phyloP scores from a whole-genome alignment of 164 flowering plant genomes.

The Magnolia officinalis region DNA sequence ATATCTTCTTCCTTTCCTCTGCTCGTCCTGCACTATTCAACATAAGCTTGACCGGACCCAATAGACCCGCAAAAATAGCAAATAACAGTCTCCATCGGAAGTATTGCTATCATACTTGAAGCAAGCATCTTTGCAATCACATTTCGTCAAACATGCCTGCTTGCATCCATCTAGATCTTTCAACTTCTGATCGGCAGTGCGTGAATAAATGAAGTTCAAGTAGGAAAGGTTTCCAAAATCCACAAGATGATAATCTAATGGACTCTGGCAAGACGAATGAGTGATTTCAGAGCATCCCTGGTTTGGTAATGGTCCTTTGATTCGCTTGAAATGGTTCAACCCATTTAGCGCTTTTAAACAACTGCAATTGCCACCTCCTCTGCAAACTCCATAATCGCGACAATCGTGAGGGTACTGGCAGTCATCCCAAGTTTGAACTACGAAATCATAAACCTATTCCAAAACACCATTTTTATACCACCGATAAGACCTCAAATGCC shows the following conservation, averaged over 20 bases:
- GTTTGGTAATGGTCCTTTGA: constrained; percentile 9
- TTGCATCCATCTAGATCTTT: neutral
- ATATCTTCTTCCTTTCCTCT: too few species aligned
- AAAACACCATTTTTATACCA: constrained; percentile 11
- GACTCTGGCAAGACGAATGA: constrained; percentile 9
- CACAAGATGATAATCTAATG: constrained; percentile 13
- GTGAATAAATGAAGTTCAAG: neutral
- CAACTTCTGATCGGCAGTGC: neutral
- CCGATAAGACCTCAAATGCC: constrained; percentile 28
- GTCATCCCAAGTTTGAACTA: neutral
- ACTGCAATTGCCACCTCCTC: constrained; percentile 19
- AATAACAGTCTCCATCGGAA: neutral
- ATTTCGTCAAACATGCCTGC: neutral
- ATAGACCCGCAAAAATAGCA: too few species aligned
- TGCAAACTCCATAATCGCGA: constrained; percentile 27
- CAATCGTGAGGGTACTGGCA: constrained; percentile 24
- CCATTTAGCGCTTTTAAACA: constrained; percentile 11
- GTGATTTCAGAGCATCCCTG: constrained; percentile 19
- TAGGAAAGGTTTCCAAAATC: neutral
- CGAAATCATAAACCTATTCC: constrained; percentile 14
- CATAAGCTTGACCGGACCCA: too few species aligned
- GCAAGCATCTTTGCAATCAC: neutral
- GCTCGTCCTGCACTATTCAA: too few species aligned
- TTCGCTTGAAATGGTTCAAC: constrained; percentile 16
- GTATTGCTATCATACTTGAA: neutral